These are phyloP conservation scores for Immersiella caudata DNA, from an alignment of 495 filamentous ascomycete species.

Conservation along the genomic window DNA sequence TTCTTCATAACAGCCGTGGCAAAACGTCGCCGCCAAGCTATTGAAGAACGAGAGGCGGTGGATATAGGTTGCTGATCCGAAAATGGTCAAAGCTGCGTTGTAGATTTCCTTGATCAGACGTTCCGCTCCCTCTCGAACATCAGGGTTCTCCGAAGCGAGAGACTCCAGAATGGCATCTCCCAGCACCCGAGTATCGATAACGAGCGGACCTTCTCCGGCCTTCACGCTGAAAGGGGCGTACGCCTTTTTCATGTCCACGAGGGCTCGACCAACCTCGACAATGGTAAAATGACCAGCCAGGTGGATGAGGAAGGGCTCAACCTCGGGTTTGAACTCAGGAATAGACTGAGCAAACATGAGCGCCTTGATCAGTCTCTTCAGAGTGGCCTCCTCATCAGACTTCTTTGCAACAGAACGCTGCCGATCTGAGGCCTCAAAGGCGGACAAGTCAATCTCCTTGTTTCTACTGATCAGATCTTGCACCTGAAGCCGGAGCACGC, in stretches of 20 bases:
- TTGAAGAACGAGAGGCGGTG: constrained; percentile 78
- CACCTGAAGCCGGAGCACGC: constrained; percentile 82
- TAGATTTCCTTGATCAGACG: constrained; percentile 73
- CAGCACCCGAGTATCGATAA: constrained; percentile 80
- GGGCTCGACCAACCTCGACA: constrained; percentile 80
- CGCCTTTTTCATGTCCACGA: constrained; percentile 73
- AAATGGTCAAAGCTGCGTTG: constrained; percentile 75
- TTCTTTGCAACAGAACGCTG: constrained; percentile 85
- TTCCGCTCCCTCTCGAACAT: constrained; percentile 84
- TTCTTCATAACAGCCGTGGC: constrained; percentile 92
- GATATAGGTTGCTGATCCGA: constrained; percentile 71
- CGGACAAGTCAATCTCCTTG: constrained; percentile 60
- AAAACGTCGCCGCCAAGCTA: constrained; percentile 77
- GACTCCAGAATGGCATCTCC: constrained; percentile 87
- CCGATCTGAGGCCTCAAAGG: constrained; percentile 71
- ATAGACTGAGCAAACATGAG: constrained; percentile 84
- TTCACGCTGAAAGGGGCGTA: constrained; percentile 77
- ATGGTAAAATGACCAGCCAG: constrained; percentile 87
- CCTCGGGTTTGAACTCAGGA: constrained; percentile 73
- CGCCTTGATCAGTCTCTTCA: constrained; percentile 87
- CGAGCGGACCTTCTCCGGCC: constrained; percentile 82
- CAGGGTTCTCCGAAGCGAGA: constrained; percentile 76
- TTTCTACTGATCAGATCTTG: constrained; percentile 77
- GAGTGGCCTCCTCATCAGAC: constrained; percentile 72
- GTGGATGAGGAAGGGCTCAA: constrained; percentile 72